Evolutionary conservation across 1,284 basidiomycete species (phyloP).

Genomic region (Clitocybe nebularis): DNA sequence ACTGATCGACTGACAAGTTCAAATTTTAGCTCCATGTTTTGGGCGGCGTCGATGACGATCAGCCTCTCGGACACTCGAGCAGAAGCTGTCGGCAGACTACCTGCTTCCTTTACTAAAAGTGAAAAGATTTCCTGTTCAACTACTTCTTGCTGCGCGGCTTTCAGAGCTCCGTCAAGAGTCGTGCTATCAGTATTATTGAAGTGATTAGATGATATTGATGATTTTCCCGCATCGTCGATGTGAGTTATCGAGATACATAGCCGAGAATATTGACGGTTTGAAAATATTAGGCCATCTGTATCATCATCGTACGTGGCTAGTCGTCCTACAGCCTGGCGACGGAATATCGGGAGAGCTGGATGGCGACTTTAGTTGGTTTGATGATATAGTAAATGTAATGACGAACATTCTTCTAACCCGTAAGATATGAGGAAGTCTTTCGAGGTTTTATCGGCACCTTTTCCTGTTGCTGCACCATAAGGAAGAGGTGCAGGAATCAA

Average conservation of each 20-base stretch:
- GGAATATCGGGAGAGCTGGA: slow-evolving; percentile 59
- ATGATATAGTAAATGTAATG: slow-evolving; percentile 11
- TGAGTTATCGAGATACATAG: slow-evolving; percentile 53
- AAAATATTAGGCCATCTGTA: slow-evolving; percentile 51
- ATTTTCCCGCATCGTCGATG: slow-evolving; percentile 28
- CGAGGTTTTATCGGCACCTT: slow-evolving; percentile 70
- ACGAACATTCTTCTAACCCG: slow-evolving; percentile 74
- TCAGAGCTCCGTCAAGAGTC: slow-evolving; percentile 48
- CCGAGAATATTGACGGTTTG: slow-evolving; percentile 54
- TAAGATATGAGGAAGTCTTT: slow-evolving; percentile 77
- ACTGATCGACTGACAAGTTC: slow-evolving; percentile 47
- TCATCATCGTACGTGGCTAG: slow-evolving; percentile 48
- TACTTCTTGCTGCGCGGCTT: slow-evolving; percentile 61
- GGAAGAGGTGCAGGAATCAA: slow-evolving; percentile 74
- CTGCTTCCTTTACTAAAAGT: slow-evolving; percentile 66
- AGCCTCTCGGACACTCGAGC: slow-evolving; percentile 72
- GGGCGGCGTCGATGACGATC: slow-evolving; percentile 68
- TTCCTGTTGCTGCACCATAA: slow-evolving; percentile 59
- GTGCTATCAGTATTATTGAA: slow-evolving; percentile 27
- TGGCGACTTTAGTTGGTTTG: slow-evolving; percentile 8
- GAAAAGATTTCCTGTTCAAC: slow-evolving; percentile 78
- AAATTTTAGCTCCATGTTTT: slow-evolving; percentile 63
- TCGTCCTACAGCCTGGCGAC: slow-evolving; percentile 63
- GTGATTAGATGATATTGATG: slow-evolving; percentile 35
- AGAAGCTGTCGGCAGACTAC: slow-evolving; percentile 65